Conservation (phyloP, 2,329 filamentous ascomycete genomes). For the Beauveria sp. region DNA sequence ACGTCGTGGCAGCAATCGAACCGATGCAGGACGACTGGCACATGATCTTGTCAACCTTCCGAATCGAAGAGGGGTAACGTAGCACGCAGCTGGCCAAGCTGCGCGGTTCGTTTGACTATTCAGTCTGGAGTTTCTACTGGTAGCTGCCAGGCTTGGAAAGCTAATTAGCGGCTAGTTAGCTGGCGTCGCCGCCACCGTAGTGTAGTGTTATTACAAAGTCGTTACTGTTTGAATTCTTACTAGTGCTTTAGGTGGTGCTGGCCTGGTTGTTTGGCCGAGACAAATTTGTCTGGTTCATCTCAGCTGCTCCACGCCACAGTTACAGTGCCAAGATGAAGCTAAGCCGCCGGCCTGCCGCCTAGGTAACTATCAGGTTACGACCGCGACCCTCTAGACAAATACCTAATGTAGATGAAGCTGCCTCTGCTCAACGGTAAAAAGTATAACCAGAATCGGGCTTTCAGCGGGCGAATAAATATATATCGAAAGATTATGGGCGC, state of each 20-base stretch:
- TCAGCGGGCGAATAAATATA: too few species aligned
- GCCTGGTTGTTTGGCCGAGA: neutral
- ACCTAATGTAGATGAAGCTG: neutral
- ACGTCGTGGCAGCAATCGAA: conserved; percentile 1
- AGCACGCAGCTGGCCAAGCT: neutral
- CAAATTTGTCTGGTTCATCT: neutral
- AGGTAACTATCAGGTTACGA: too few species aligned
- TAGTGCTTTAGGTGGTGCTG: neutral
- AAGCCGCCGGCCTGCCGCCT: neutral
- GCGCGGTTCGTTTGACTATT: neutral
- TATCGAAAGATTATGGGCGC: neutral
- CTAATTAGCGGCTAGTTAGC: too few species aligned
- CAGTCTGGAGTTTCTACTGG: neutral
- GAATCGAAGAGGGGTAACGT: neutral
- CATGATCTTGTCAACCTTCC: neutral
- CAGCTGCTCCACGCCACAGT: conserved; percentile 2
- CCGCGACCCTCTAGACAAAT: neutral
- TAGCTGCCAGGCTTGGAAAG: too few species aligned
- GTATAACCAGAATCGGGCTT: too few species aligned
- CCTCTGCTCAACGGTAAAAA: neutral
- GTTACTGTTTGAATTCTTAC: too few species aligned
- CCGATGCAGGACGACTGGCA: neutral
- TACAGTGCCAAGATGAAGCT: neutral
- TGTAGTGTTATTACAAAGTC: too few species aligned
- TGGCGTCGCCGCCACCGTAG: too few species aligned